These are phyloP conservation scores for Nigrograna mackinnonii DNA, from an alignment of 2,329 filamentous ascomycete species.

Conservation along the genomic window DNA sequence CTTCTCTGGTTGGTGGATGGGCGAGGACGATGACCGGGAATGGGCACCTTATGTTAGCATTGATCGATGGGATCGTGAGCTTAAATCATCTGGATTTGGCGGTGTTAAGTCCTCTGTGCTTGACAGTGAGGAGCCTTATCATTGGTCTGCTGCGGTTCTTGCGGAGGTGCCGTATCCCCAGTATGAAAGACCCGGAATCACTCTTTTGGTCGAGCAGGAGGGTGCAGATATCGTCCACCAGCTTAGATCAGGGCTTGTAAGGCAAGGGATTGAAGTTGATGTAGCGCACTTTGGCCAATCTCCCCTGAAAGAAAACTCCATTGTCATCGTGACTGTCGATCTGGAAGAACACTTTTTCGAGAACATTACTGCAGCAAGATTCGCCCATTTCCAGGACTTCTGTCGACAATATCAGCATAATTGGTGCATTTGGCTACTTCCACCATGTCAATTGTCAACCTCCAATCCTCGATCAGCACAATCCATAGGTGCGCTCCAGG, in stretches of 20 bases:
- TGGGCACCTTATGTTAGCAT: neutral
- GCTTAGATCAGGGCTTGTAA: neutral
- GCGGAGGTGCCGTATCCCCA: neutral
- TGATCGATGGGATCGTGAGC: neutral
- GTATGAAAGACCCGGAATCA: neutral
- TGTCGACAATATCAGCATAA: neutral
- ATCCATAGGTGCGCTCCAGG: conserved; percentile 29
- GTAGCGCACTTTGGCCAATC: neutral
- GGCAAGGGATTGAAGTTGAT: neutral
- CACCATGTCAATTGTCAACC: conserved; percentile 19
- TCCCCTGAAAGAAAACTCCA: neutral
- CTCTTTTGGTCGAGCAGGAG: neutral
- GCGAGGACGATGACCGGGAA: neutral
- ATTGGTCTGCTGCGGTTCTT: neutral
- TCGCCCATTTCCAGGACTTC: conserved; percentile 10
- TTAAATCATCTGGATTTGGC: neutral
- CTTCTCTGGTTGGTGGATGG: conserved; percentile 6
- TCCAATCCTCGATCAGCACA: conserved; percentile 29
- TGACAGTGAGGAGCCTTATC: neutral
- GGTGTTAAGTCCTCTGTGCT: neutral
- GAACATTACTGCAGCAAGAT: conserved; percentile 14
- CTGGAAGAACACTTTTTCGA: conserved; percentile 23
- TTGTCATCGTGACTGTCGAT: conserved; percentile 25
- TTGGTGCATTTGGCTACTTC: conserved; percentile 34
- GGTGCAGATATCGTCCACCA: neutral